phyloP scores from a whole-genome alignment of 192 early-diverging fungal genomes.

The Umbelopsis ramanniana region DNA sequence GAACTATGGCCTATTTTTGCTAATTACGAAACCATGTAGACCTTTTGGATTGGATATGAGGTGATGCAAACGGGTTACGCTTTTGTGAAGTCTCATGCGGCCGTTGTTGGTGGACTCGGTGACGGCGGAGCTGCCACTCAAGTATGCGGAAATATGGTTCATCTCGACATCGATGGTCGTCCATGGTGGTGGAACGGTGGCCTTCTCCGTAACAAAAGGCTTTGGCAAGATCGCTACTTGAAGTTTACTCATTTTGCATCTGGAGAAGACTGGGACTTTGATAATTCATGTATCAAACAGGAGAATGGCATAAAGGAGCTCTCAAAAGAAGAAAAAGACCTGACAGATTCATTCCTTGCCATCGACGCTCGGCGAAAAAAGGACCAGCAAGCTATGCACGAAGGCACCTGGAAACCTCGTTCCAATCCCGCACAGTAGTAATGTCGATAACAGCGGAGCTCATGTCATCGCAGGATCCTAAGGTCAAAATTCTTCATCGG shows the following conservation, averaged over 20 bases:
- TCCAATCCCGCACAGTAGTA: no score
- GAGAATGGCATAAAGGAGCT: conserved; percentile 13
- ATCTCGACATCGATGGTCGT: conserved; percentile 24
- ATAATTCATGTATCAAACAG: conserved; percentile 27
- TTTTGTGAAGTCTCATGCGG: conserved; percentile 40
- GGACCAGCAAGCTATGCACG: conserved; percentile 21
- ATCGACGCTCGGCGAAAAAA: conserved; percentile 24
- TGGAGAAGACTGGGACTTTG: conserved; percentile 29
- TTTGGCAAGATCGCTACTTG: conserved; percentile 21
- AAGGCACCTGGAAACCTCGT: conserved; percentile 27
- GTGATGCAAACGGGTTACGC: conserved; percentile 45
- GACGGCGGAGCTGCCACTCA: conserved; percentile 1
- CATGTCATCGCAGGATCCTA: no score
- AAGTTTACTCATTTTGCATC: conserved; percentile 31
- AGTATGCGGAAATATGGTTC: conserved; percentile 43
- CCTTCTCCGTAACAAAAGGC: conserved; percentile 38
- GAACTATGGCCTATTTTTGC: no score
- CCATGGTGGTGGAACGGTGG: conserved; percentile 48
- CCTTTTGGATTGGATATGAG: conserved; percentile 64
- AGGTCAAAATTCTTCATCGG: no score
- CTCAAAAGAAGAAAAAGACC: not conserved
- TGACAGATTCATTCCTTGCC: conserved; percentile 8
- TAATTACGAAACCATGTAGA: conserved; percentile 18
- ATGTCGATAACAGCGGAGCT: no score
- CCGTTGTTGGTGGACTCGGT: conserved; percentile 44